phyloP scores from a whole-genome alignment of 2,329 filamentous ascomycete genomes.

The Teratosphaeria epicoccoides region DNA sequence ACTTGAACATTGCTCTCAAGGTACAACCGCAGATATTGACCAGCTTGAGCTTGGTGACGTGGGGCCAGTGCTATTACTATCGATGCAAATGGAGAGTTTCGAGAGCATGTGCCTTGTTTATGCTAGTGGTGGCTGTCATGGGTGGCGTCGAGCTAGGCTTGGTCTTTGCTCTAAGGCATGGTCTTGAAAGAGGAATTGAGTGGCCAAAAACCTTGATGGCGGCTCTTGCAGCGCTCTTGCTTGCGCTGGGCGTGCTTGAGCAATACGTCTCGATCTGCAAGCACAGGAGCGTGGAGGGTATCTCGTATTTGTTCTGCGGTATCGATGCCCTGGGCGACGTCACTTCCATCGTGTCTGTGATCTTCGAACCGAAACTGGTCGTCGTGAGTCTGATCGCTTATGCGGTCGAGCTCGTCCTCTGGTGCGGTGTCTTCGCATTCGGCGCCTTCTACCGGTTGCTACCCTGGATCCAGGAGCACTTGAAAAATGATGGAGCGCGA shows the following conservation, averaged over 20 bases:
- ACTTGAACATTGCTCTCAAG: constrained; percentile 43
- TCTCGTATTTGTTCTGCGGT: constrained; percentile 60
- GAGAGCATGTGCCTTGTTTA: constrained; percentile 40
- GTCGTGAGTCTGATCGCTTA: constrained; percentile 57
- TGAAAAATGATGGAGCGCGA: constrained; percentile 17
- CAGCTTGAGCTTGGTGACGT: constrained; percentile 41
- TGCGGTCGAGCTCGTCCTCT: constrained; percentile 53
- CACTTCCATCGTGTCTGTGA: constrained; percentile 53
- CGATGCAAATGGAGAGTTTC: constrained; percentile 45
- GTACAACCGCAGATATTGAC: constrained; percentile 50
- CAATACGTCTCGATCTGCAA: constrained; percentile 62
- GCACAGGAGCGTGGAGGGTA: constrained; percentile 56
- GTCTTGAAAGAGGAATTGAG: constrained; percentile 33
- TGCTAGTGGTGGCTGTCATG: constrained; percentile 45
- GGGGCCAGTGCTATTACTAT: constrained; percentile 48
- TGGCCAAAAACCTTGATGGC: constrained; percentile 62
- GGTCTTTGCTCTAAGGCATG: constrained; percentile 45
- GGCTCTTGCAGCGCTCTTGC: constrained; percentile 50
- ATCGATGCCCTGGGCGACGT: constrained; percentile 61
- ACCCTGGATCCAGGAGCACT: constrained; percentile 40
- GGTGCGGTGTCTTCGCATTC: constrained; percentile 56
- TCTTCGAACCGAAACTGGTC: constrained; percentile 50
- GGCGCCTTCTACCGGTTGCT: constrained; percentile 55
- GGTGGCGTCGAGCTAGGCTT: constrained; percentile 49
- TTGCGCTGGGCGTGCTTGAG: constrained; percentile 54